phyloP scores from a whole-genome alignment of 169 alveolate species.

The Blepharisma undulans region DNA sequence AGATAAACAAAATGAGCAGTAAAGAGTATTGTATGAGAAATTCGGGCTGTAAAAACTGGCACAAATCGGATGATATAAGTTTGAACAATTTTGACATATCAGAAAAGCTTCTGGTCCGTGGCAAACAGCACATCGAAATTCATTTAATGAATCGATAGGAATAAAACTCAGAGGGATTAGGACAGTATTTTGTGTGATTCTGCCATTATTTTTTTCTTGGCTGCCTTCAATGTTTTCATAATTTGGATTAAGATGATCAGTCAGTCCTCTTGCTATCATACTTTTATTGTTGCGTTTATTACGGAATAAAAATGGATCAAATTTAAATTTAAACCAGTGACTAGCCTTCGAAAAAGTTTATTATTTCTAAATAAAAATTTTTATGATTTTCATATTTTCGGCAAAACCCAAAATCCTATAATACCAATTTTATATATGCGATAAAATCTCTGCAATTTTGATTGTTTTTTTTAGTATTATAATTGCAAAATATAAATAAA shows the following conservation, averaged over 20 bases:
- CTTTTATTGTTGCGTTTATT: neutral
- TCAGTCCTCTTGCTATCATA: neutral
- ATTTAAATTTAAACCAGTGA: neutral
- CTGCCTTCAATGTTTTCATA: neutral
- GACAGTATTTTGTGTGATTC: neutral
- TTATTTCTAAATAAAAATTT: neutral
- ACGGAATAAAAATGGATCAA: neutral
- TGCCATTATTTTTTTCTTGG: neutral
- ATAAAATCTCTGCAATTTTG: neutral
- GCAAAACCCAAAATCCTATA: neutral
- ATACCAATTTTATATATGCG: neutral
- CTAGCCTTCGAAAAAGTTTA: neutral
- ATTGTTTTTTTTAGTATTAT: neutral
- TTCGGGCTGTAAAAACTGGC: neutral
- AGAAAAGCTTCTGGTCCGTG: constrained; percentile 14
- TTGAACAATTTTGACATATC: neutral
- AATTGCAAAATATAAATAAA: neutral
- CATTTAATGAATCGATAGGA: neutral
- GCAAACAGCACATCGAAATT: neutral
- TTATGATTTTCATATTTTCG: neutral
- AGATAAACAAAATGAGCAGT: constrained; percentile 12
- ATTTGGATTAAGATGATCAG: neutral
- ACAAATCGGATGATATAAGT: constrained; percentile 4
- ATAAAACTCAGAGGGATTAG: neutral
- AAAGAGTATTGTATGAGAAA: constrained; percentile 1